phyloP scores from a whole-genome alignment of 805 yeast species.

The Naumovozyma dairenensis region DNA sequence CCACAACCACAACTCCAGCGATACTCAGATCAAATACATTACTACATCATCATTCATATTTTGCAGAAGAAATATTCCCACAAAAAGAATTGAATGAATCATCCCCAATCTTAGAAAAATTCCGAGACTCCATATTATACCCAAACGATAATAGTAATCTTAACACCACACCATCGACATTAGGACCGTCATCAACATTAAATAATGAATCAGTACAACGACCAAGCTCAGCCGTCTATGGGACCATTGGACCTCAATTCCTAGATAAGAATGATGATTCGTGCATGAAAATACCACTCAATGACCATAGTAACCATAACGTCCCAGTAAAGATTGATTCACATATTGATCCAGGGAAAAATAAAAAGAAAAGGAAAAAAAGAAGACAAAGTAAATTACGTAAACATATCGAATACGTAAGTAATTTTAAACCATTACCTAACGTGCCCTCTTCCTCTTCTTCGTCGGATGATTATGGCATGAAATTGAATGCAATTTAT shows the following conservation, averaged over 20 bases:
- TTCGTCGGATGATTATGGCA: background rate
- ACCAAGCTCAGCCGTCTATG: constrained; percentile 10
- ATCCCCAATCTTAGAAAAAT: constrained; percentile 18
- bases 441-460: constrained; percentile 10
- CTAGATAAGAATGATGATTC: constrained; percentile 1
- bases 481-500: constrained; percentile 7
- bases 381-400: constrained; percentile 8
- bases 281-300: too few relatives aligned
- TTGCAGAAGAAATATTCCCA: constrained; percentile 6
- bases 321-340: too few relatives aligned
- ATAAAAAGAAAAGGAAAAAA: constrained; percentile 2
- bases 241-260: constrained; percentile 7
- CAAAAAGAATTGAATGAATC: too few relatives aligned
- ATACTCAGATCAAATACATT: too few relatives aligned
- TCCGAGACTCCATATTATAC: background rate
- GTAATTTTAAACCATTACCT: constrained; percentile 17
- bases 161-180: background rate
- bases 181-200: background rate
- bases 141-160: too few relatives aligned
- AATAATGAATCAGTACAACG: background rate
- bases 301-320: too few relatives aligned
- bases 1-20: too few relatives aligned
- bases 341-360: too few relatives aligned
- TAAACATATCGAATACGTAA: constrained; percentile 9
- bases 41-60: too few relatives aligned